These are phyloP conservation scores for Corynascus novoguineensis DNA, from an alignment of 495 filamentous ascomycete species.

Conservation along the genomic window DNA sequence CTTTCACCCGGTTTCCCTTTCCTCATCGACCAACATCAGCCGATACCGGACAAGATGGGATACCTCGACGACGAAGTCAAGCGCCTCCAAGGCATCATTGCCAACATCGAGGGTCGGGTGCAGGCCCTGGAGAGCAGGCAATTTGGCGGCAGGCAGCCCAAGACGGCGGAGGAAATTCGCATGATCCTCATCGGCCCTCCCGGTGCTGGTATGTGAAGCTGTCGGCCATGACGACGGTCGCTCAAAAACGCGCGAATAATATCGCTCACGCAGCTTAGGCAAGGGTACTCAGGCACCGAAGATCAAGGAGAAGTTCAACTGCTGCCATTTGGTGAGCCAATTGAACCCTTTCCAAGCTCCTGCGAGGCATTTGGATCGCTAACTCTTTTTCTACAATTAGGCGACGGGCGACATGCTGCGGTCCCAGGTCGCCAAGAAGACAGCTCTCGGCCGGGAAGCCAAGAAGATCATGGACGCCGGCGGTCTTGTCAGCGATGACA, in stretches of 20 bases:
- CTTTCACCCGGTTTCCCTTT: slow-evolving; percentile 18
- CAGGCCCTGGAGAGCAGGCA: slow-evolving; percentile 64
- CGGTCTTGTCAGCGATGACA: slow-evolving; percentile 96
- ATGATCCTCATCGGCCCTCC: slow-evolving; percentile 98
- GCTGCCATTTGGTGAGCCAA: slow-evolving; percentile 84
- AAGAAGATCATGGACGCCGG: slow-evolving; percentile 99
- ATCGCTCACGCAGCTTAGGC: slow-evolving; percentile 50
- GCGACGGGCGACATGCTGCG: slow-evolving; percentile 99
- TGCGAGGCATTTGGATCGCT: neutral
- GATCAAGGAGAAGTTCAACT: slow-evolving; percentile 95
- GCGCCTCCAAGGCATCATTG: slow-evolving; percentile 69
- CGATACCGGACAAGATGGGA: slow-evolving; percentile 59
- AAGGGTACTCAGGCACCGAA: slow-evolving; percentile 98
- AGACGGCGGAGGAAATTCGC: slow-evolving; percentile 63
- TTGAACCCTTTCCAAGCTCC: slow-evolving; percentile 15
- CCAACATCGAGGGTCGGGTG: slow-evolving; percentile 78
- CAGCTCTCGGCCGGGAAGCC: slow-evolving; percentile 83
- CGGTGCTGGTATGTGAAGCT: slow-evolving; percentile 71
- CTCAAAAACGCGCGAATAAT: neutral
- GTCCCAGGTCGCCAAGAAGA: slow-evolving; percentile 98
- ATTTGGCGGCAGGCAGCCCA: slow-evolving; percentile 36
- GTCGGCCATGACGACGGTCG: neutral
- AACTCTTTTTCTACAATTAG: slow-evolving; percentile 39
- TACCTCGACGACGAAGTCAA: slow-evolving; percentile 75
- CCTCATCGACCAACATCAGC: slow-evolving; percentile 19